Evolutionary conservation across 2,329 filamentous ascomycete genomes (phyloP), one percentile per base, ranked within the genome.

Genomic region (Passalora sequoiae): DNA sequence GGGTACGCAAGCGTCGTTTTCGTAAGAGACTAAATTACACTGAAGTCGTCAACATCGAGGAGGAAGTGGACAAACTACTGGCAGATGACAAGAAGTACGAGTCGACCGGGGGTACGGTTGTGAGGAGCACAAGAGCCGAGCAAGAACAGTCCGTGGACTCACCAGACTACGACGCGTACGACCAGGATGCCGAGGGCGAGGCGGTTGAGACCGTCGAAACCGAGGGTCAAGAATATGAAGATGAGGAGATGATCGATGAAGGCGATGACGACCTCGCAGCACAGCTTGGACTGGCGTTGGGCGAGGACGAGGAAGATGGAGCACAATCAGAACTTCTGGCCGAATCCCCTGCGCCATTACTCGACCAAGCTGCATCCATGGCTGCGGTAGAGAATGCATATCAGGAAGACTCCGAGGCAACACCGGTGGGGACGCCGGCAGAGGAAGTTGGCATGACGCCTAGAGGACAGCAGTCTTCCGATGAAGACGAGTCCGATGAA

Each of bases 21-120:
- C 80, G 88, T 45, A 89, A 89, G 60, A 81, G 87, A 3, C 78
- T 91, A 40, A 87, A 83, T 47, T 82, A 89, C 44, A 83, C 87
- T 47, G 86, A 89, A 52, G 89, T 92, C 50, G 84, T 91, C 61
- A 83, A 87, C 54, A 87, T 91, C 38, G 88, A 94, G 60, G 79
- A 81, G 43, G 79, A 86, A 54, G 86, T 94, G 24, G 80, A 88
- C 51, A 76, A 83, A 32, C 69, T 94, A 24, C 72, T 94, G 3
- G 75, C 76, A 32, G 79, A 81, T 29, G 89, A 95, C 56, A 73
- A 75, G 40, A 54, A 58, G 27, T 64, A 58, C 22, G 55, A 74
- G 28, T 77, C 81, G 4, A 52, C 73, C 16, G 78, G 81, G 10
- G 73, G 71, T 6, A 56, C 59, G 6, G 51, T 51, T 17, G 40